phyloP scores from a whole-genome alignment of 257 asterid genomes.

The Solanum chiquidenum region DNA sequence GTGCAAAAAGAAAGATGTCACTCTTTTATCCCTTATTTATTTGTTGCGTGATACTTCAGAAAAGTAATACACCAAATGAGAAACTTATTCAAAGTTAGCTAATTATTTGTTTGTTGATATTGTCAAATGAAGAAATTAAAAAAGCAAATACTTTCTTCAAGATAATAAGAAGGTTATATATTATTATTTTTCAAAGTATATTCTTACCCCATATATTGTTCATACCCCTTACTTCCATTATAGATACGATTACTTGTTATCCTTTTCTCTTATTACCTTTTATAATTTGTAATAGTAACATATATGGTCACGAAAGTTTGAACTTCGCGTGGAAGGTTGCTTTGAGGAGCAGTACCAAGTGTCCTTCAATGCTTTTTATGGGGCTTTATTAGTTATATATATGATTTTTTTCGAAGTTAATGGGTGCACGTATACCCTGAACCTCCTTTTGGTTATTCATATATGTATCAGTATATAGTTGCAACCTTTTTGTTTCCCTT shows the following conservation, averaged over 20 bases:
- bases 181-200: not conserved
- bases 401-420: no score
- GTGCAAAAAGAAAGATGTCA: not conserved
- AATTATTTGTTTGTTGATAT: not conserved
- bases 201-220: not conserved
- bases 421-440: rapidly evolving
- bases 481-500: not conserved
- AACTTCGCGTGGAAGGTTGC: not conserved
- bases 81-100: not conserved
- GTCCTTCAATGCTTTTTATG: no score
- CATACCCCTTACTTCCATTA: not conserved
- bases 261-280: not conserved
- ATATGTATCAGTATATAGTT: not conserved
- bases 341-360: not conserved
- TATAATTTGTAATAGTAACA: not conserved
- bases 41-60: not conserved
- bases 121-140: not conserved
- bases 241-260: not conserved
- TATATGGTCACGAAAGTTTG: not conserved
- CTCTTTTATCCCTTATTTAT: not conserved
- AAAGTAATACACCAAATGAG: not conserved
- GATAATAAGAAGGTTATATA: not conserved
- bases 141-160: not conserved
- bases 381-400: no score
- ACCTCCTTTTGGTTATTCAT: rapidly evolving